Evolutionary conservation across 2,329 filamentous ascomycete species (phyloP), one percentile per base, ranked within the genome.

Genomic region (Aspergillus sp.): DNA sequence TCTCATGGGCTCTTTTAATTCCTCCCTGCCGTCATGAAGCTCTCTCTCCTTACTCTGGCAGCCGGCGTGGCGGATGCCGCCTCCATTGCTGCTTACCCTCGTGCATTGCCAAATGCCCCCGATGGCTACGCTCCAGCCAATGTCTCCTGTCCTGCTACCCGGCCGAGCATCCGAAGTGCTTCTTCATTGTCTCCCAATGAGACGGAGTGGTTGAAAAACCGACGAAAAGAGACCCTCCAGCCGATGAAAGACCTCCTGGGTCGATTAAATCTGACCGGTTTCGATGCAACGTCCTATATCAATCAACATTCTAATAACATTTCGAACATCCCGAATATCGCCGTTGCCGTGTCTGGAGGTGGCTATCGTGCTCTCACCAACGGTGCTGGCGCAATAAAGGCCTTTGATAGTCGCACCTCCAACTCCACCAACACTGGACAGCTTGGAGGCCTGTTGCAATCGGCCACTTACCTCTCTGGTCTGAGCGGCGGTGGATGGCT

Each of bases 361-460:
- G 91, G 91, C 33, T 95, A 94, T 68, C 81, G 91, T 51, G 90
- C 91, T n/a, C 78, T 95, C 75, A 77, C 92, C 76, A 93, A 88
- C 65, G 90, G 89, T 35, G 91, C 86, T 14, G 91, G 91, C 54
- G 87, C 86, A 41, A 62, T 95, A 14, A 82, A 88, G 26, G 91
- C 90, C 0, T 92, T 90, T 59, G 91, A 96, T 68, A 82, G 73
- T 61, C 82, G 91, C 17, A 91, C 88, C 0, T 68, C 77, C 0
- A 82, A 83, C 50, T 77, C 85, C 2, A 87, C 83, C 0, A 72
- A 63, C 7, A 64, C 73, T 3, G 89, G 89, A 3, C 87, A 90
- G 45, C 77, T 96, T 20, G 89, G 90, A 47, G 91, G 91, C 3
- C 73, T 95, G 57, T 76, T 96, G 56, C 91, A 96, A 74, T 81